phyloP scores from a whole-genome alignment of 192 early-diverging fungal genomes.

The Umbelopsis sp. region DNA sequence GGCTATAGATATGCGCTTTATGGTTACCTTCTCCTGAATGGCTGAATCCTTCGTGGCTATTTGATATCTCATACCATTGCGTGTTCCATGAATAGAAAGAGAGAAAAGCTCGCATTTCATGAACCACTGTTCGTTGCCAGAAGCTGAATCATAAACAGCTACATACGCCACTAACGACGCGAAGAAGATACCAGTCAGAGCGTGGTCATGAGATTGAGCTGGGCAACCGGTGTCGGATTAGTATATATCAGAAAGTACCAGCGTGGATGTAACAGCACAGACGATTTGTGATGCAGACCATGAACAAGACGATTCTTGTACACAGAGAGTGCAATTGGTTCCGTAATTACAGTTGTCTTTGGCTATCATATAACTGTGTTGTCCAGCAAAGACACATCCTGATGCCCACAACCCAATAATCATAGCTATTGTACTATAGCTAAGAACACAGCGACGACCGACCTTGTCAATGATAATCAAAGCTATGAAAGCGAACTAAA shows the following conservation, averaged over 20 bases:
- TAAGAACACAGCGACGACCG: slow-evolving; percentile 48
- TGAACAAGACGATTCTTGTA: slow-evolving; percentile 48
- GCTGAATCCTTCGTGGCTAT: no score
- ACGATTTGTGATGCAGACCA: slow-evolving; percentile 27
- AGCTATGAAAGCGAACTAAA: slow-evolving; percentile 45
- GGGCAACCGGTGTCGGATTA: slow-evolving; percentile 29
- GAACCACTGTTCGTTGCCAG: slow-evolving; percentile 57
- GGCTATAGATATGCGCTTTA: no score
- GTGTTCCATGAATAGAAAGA: slow-evolving; percentile 51
- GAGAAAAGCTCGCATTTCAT: slow-evolving; percentile 57
- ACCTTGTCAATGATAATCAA: slow-evolving; percentile 50
- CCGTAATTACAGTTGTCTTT: slow-evolving; percentile 49
- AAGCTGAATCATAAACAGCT: slow-evolving; percentile 49
- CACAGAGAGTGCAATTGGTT: slow-evolving; percentile 47
- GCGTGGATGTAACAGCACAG: background rate
- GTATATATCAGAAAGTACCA: slow-evolving; percentile 22
- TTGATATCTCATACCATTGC: slow-evolving; percentile 53
- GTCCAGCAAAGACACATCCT: slow-evolving; percentile 47
- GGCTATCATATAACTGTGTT: slow-evolving; percentile 41
- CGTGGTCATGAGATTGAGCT: slow-evolving; percentile 12
- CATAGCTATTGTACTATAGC: slow-evolving; percentile 49
- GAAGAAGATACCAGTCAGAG: slow-evolving; percentile 29
- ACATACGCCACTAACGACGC: slow-evolving; percentile 34
- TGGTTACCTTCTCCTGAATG: no score
- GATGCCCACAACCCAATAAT: slow-evolving; percentile 44